Evolutionary conservation across 371 early-diverging fungal genomes (phyloP).

Genomic region (Mycotypha africana): DNA sequence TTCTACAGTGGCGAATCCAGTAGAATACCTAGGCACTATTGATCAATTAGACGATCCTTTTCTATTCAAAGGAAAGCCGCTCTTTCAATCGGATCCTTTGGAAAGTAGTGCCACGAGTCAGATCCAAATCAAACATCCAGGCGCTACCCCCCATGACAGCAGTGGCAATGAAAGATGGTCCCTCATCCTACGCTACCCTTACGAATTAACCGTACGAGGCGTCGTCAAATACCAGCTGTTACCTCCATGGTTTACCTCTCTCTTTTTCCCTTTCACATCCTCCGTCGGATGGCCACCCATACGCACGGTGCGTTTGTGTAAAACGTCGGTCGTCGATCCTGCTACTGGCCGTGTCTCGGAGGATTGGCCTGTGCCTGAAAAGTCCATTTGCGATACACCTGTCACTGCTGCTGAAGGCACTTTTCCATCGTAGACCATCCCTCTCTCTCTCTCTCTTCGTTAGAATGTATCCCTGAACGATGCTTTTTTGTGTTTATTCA

Average conservation of each 20-base stretch:
- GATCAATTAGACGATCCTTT: slow-evolving; percentile 14
- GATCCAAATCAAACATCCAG: slow-evolving; percentile 58
- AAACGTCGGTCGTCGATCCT: slow-evolving; percentile 36
- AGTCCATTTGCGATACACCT: slow-evolving; percentile 32
- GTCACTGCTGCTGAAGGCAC: no score
- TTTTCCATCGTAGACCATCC: no score
- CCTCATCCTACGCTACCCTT: slow-evolving; percentile 51
- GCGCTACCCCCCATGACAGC: slow-evolving; percentile 32
- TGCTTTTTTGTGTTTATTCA: no score
- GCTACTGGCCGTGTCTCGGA: slow-evolving; percentile 26
- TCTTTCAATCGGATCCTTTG: slow-evolving; percentile 6
- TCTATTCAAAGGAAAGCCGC: slow-evolving; percentile 28
- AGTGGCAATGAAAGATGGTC: slow-evolving; percentile 47
- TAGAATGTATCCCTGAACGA: no score
- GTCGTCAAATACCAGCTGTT: slow-evolving; percentile 51
- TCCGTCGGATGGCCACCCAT: background rate
- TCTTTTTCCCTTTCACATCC: no score
- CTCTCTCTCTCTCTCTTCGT: no score
- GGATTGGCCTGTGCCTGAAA: slow-evolving; percentile 13
- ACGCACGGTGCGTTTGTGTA: slow-evolving; percentile 36
- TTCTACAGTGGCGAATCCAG: no score
- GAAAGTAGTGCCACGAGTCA: slow-evolving; percentile 46
- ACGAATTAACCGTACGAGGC: slow-evolving; percentile 61
- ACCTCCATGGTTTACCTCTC: slow-evolving; percentile 13
- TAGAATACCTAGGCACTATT: slow-evolving; percentile 15